These are phyloP conservation scores for Verticillium alfalfae DNA, from an alignment of 2,329 filamentous ascomycete species.

Conservation along the genomic window DNA sequence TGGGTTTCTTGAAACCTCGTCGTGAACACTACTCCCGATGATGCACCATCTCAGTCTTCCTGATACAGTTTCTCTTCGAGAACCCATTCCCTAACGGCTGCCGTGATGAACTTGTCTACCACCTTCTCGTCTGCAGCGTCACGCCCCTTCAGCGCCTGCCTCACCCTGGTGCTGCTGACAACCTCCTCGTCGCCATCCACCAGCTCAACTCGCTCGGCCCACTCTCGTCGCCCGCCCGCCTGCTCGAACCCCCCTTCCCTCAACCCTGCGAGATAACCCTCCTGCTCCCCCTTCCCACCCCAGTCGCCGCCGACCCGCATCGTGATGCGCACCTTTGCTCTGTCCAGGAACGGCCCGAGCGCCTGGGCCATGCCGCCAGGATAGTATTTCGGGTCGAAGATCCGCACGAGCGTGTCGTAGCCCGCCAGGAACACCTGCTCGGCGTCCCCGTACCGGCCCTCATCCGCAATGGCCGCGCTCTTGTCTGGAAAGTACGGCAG, in stretches of 20 bases:
- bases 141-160: constrained; percentile 44
- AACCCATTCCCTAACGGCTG: constrained; percentile 51
- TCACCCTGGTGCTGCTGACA: constrained; percentile 59
- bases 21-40: too few relatives aligned
- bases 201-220: constrained; percentile 56
- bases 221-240: constrained; percentile 50
- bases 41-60: background rate
- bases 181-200: constrained; percentile 35
- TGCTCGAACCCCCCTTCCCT: constrained; percentile 37
- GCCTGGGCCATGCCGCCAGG: constrained; percentile 38
- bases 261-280: constrained; percentile 46
- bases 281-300: constrained; percentile 51
- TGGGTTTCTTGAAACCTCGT: background rate
- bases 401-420: constrained; percentile 69
- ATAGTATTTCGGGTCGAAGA: constrained; percentile 72
- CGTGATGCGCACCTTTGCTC: constrained; percentile 58
- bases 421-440: constrained; percentile 67
- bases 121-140: constrained; percentile 37
- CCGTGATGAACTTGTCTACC: constrained; percentile 50
- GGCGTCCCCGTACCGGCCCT: constrained; percentile 32
- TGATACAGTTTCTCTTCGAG: background rate
- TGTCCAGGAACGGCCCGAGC: constrained; percentile 58
- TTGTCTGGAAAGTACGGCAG: constrained; percentile 73
- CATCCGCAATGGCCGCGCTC: constrained; percentile 48
- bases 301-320: constrained; percentile 57